Conservation (phyloP, 2,329 filamentous ascomycete genomes). For the Ophiocordyceps camponoti-saundersi region DNA sequence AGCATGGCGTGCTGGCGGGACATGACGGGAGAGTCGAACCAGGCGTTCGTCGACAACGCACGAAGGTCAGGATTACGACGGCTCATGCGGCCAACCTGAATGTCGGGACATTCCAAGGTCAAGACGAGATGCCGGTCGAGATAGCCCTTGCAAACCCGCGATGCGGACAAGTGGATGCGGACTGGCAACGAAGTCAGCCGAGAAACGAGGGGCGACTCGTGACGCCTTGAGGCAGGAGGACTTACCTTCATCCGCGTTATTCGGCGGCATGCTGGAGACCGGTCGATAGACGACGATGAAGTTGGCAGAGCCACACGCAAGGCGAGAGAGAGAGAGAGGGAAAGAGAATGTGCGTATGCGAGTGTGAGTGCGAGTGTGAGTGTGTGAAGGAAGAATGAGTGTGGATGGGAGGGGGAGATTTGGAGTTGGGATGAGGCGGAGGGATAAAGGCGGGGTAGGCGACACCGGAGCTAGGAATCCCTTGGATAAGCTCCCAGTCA, state of each 20-base stretch:
- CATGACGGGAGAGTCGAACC: slow-evolving; percentile 56
- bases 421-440: neutral
- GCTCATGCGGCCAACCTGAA: slow-evolving; percentile 27
- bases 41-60: slow-evolving; percentile 36
- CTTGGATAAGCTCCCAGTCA: neutral
- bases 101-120: slow-evolving; percentile 10
- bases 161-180: neutral
- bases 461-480: neutral
- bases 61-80: slow-evolving; percentile 16
- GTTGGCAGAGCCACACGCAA: neutral
- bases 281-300: neutral
- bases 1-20: slow-evolving; percentile 49
- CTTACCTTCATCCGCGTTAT: neutral
- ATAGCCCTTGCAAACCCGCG: neutral
- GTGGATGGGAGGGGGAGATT: neutral
- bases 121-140: slow-evolving; percentile 4
- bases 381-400: neutral
- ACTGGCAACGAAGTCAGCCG: neutral
- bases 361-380: neutral
- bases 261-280: neutral
- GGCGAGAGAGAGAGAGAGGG: neutral
- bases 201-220: neutral
- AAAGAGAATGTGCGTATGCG: neutral
- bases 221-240: neutral
- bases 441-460: neutral